Evolutionary conservation across 768 basidiomycete genomes (phyloP).

Genomic region (Baorangia bicolor): DNA sequence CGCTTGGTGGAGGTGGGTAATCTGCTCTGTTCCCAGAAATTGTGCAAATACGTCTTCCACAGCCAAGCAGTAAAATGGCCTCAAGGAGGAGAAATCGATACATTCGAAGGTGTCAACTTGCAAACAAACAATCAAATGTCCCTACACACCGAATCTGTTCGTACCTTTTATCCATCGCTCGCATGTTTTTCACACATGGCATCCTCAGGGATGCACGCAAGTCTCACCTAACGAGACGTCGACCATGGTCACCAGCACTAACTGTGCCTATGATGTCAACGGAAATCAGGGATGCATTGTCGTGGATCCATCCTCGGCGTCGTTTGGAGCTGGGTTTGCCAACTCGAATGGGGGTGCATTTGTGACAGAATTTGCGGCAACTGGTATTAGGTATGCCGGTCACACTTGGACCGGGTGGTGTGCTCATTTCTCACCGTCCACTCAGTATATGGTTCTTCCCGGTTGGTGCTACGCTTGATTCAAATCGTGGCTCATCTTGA

Average conservation of each 20-base stretch:
- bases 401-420: neutral
- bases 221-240: constrained; percentile 49
- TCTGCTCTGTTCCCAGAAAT: neutral
- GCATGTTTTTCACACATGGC: neutral
- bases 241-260: constrained; percentile 51
- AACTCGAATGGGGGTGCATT: constrained; percentile 68
- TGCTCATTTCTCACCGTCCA: neutral
- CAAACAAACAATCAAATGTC: constrained; percentile 67
- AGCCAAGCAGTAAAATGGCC: constrained; percentile 62
- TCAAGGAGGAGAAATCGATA: constrained; percentile 70
- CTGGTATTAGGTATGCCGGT: constrained; percentile 58
- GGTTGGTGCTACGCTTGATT: constrained; percentile 14
- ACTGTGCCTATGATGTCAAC: constrained; percentile 58
- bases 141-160: constrained; percentile 61
- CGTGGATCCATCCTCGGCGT: constrained; percentile 48
- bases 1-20: constrained; percentile 47
- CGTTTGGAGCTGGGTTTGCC: constrained; percentile 69
- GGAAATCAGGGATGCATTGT: constrained; percentile 66
- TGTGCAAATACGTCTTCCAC: neutral
- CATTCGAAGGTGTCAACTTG: constrained; percentile 78
- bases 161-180: constrained; percentile 11
- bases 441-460: constrained; percentile 33
- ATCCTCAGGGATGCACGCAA: constrained; percentile 50
- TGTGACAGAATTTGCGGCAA: constrained; percentile 67
- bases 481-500: neutral